Base-by-base conservation (phyloP, 2,329 filamentous ascomycete genomes). In the Colletotrichum eleusines region DNA sequence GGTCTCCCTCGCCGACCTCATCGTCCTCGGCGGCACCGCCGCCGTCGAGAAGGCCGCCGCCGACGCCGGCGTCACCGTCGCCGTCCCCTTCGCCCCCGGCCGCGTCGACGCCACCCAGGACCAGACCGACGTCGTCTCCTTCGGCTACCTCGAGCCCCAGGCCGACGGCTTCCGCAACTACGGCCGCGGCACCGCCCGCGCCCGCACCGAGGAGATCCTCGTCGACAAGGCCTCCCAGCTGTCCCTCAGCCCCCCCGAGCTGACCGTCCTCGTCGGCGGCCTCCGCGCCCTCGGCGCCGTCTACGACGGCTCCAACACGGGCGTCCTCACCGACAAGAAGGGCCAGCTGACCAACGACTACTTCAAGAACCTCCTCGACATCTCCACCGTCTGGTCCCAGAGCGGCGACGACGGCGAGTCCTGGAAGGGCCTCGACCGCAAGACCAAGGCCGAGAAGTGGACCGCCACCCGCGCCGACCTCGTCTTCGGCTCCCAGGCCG, bases 161-260 rank as follows among this genome's bases (percentile, higher is more conserved):
- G 87, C 86, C 23, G 92, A 95, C 74, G 91, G 91, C 9, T 94
- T 95, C 91, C 91, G 92, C 78, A 94, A 92, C 87, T 94, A 92
- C 78, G 92, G 91, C 76, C 84, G 87, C 74, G 87, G 87, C 2
- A 90, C 86, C 8, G 73, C 81, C 1, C 89, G 90, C 48, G 90
- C 90, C 44, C 86, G 85, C 74, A 87, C 89, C 8, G 92, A 95
- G 82, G 87, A 92, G 76, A 85, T 89, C 78, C 87, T 94, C 28
- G 85, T 95, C 60, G 92, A 95, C 86, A 86, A 85, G 74, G 92
- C 92, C 1, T 84, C 92, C 72, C 88, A 92, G 28, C 88, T 95
- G 28, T 92, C 86, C 5, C 88, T 95, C 12, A 87, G 91, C 18
- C 87, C 90, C 1, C 92, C 92, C 0, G 91, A 95, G 81, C 75